A percentile compares a stretch with the other conserved stretches of the same genome.
phyloP scores from a whole-genome alignment of 1,284 basidiomycete genomes.

The Farysia itapuensis region DNA sequence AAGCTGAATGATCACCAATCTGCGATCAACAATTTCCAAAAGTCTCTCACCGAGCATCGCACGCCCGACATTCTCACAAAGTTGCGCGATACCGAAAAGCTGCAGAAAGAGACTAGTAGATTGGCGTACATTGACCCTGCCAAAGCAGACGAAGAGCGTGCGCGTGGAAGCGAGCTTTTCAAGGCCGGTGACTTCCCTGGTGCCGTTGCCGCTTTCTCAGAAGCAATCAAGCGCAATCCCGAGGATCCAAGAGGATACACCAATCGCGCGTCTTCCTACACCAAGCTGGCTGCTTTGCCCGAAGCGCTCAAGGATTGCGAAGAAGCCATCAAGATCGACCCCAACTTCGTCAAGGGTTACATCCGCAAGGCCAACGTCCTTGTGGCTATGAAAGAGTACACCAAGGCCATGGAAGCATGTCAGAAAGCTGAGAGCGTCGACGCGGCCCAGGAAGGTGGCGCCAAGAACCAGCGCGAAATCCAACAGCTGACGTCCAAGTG shows the following conservation, averaged over 20 bases:
- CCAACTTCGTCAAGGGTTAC: slow-evolving; percentile 77
- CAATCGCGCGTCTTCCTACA: slow-evolving; percentile 95
- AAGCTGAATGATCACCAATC: slow-evolving; percentile 76
- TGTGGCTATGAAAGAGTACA: slow-evolving; percentile 87
- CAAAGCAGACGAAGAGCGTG: slow-evolving; percentile 79
- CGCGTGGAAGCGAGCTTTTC: slow-evolving; percentile 89
- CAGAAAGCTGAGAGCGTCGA: slow-evolving; percentile 48
- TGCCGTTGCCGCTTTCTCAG: slow-evolving; percentile 90
- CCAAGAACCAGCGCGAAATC: slow-evolving; percentile 48
- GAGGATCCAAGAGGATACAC: slow-evolving; percentile 88
- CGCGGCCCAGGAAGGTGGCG: slow-evolving; percentile 28
- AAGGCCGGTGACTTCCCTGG: slow-evolving; percentile 70
- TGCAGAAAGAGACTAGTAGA: slow-evolving; percentile 75
- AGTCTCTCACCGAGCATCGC: slow-evolving; percentile 90
- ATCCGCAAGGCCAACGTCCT: slow-evolving; percentile 89
- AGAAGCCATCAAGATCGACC: slow-evolving; percentile 88
- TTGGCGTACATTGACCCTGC: slow-evolving; percentile 87
- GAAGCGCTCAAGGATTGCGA: slow-evolving; percentile 96
- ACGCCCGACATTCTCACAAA: slow-evolving; percentile 90
- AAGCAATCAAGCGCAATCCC: slow-evolving; percentile 95
- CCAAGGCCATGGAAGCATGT: slow-evolving; percentile 65
- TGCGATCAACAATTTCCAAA: slow-evolving; percentile 64
- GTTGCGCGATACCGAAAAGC: slow-evolving; percentile 73
- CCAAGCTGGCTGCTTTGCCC: slow-evolving; percentile 87
- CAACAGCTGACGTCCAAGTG: slow-evolving; percentile 43